phyloP scores from a whole-genome alignment of 2,329 filamentous ascomycete genomes.

The Lasiodiplodia hormozganensis region DNA sequence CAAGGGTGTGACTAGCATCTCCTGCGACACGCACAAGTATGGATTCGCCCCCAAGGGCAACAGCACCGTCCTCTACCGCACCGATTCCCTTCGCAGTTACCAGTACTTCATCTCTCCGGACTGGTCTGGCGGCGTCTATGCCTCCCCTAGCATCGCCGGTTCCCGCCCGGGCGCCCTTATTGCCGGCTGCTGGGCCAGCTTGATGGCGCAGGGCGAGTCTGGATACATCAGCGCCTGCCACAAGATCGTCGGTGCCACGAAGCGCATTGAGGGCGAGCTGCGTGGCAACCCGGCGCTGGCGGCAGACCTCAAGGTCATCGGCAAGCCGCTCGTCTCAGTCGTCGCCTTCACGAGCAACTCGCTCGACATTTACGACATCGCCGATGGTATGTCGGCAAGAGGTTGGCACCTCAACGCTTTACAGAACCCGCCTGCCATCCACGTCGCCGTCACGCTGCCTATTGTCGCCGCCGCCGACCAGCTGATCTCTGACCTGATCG shows the following conservation, averaged over 20 bases:
- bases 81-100: slow-evolving; percentile 76
- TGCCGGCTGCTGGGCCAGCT: slow-evolving; percentile 90
- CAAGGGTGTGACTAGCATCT: slow-evolving; percentile 93
- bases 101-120: slow-evolving; percentile 97
- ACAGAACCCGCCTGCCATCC: slow-evolving; percentile 89
- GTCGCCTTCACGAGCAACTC: slow-evolving; percentile 84
- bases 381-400: slow-evolving; percentile 81
- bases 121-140: slow-evolving; percentile 96
- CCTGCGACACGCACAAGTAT: slow-evolving; percentile 98
- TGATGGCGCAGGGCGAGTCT: slow-evolving; percentile 85
- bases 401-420: slow-evolving; percentile 97
- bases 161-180: slow-evolving; percentile 93
- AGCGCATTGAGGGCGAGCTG: slow-evolving; percentile 79
- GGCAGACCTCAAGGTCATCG: slow-evolving; percentile 78
- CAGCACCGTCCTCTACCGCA: slow-evolving; percentile 90
- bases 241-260: slow-evolving; percentile 85
- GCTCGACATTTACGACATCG: slow-evolving; percentile 93
- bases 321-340: slow-evolving; percentile 86
- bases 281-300: slow-evolving; percentile 71
- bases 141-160: slow-evolving; percentile 88
- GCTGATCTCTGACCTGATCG: slow-evolving; percentile 73
- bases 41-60: slow-evolving; percentile 98
- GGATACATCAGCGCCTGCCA: slow-evolving; percentile 89
- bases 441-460: slow-evolving; percentile 90
- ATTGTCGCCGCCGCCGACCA: slow-evolving; percentile 81